Percentiles rank a stretch among this genome's conserved stretches.
Evolutionary conservation across 805 yeast species (phyloP).

Genomic region (Clavispora phyllophila): DNA sequence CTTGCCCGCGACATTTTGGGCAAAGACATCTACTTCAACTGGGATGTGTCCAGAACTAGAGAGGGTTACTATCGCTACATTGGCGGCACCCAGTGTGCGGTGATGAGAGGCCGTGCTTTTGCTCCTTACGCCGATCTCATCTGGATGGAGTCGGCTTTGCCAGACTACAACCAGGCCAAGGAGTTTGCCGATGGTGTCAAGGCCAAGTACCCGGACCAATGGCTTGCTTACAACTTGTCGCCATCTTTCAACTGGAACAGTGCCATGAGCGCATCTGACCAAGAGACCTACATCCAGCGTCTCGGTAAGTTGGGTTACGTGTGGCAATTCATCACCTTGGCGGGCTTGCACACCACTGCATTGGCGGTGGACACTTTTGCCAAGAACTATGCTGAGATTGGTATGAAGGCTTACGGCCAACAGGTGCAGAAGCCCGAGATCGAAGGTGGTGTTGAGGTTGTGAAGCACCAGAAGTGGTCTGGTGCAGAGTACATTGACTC

Average conservation of each 20-base stretch:
- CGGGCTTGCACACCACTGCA: slow-evolving; percentile 95
- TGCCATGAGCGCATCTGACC: slow-evolving; percentile 84
- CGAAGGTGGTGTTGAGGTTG: slow-evolving; percentile 85
- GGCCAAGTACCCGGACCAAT: slow-evolving; percentile 75
- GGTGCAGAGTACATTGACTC: slow-evolving; percentile 97
- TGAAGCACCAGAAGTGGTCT: slow-evolving; percentile 98
- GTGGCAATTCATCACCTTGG: slow-evolving; percentile 97
- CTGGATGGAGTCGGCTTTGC: slow-evolving; percentile 98
- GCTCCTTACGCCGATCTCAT: slow-evolving; percentile 93
- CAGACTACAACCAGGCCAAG: slow-evolving; percentile 88
- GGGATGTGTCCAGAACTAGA: slow-evolving; percentile 93
- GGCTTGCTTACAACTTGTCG: slow-evolving; percentile 95
- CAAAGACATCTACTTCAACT: slow-evolving; percentile 80
- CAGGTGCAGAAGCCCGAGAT: slow-evolving; percentile 84
- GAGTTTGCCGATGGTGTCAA: slow-evolving; percentile 93
- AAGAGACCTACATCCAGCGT: slow-evolving; percentile 83
- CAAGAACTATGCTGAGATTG: slow-evolving; percentile 67
- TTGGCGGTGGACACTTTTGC: slow-evolving; percentile 85
- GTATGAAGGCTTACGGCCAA: slow-evolving; percentile 95
- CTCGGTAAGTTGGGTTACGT: slow-evolving; percentile 86
- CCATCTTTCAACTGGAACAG: slow-evolving; percentile 98
- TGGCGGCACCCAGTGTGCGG: slow-evolving; percentile 97
- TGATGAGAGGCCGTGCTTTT: slow-evolving; percentile 91
- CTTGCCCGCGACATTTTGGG: slow-evolving; percentile 75
- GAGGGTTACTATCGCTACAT: slow-evolving; percentile 95